Evolutionary conservation across 805 yeast species (phyloP).

Genomic region (Ogataea sp.): DNA sequence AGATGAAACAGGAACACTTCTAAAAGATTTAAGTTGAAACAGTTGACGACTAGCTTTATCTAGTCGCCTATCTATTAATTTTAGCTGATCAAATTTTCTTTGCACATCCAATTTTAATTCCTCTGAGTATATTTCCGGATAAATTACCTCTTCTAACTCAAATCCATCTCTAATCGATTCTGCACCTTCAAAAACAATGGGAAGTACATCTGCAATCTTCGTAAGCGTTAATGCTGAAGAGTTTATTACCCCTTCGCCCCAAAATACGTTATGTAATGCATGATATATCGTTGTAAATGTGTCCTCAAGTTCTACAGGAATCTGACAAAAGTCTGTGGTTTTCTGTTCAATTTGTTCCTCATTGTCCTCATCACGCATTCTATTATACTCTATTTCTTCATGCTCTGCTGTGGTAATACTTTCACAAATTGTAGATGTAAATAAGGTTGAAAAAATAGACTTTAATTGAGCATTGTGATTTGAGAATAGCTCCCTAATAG

Average conservation of each 20-base stretch:
- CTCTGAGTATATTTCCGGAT: constrained; percentile 31
- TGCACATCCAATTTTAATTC: constrained; percentile 17
- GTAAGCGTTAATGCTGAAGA: constrained; percentile 15
- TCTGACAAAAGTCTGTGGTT: constrained; percentile 12
- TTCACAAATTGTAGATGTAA: too few relatives aligned
- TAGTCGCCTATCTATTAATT: constrained; percentile 9
- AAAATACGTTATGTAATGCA: constrained; percentile 24
- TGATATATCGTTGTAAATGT: constrained; percentile 22
- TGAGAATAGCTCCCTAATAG: constrained; percentile 14
- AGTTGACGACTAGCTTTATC: constrained; percentile 8
- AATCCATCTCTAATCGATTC: constrained; percentile 21
- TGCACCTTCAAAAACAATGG: constrained; percentile 23
- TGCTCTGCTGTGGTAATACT: too few relatives aligned
- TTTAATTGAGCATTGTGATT: constrained; percentile 6
- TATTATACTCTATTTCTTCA: too few relatives aligned
- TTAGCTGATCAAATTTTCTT: constrained; percentile 9
- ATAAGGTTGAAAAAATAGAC: constrained; percentile 8
- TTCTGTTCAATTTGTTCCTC: neutral
- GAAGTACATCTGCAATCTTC: constrained; percentile 25
- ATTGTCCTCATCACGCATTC: neutral
- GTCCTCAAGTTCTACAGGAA: constrained; percentile 26
- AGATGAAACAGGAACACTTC: constrained; percentile 24
- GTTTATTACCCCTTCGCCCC: constrained; percentile 21
- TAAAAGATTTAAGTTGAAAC: constrained; percentile 18
- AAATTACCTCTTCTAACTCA: constrained; percentile 22